Conservation (phyloP, 139 green algal genomes). For the Yamagishiella unicocca region DNA sequence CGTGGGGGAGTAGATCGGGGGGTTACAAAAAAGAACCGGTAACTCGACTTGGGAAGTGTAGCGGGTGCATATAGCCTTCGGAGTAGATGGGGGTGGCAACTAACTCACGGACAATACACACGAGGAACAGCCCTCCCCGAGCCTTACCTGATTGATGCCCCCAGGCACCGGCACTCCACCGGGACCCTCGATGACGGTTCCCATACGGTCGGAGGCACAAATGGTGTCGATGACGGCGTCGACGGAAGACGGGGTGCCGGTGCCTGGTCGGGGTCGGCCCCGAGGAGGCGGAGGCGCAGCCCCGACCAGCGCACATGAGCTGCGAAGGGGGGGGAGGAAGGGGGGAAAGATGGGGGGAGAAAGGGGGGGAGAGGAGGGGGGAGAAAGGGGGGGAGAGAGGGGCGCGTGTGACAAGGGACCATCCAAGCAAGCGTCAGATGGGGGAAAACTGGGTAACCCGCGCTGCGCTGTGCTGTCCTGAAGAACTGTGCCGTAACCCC, state of each 20-base stretch:
- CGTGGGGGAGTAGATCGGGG: too few relatives aligned
- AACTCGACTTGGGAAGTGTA: too few relatives aligned
- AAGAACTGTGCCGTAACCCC: not conserved
- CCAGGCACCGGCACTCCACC: not conserved
- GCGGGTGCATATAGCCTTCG: too few relatives aligned
- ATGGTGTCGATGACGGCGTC: not conserved
- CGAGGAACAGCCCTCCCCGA: too few relatives aligned
- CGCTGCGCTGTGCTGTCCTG: not conserved
- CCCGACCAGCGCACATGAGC: not conserved
- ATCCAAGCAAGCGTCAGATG: not conserved
- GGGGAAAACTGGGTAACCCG: not conserved
- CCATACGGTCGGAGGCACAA: not conserved
- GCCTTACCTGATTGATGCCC: slow-evolving; percentile 21
- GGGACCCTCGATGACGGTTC: not conserved
- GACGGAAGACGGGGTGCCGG: not conserved
- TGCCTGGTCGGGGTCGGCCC: not conserved
- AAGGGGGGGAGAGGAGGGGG: not conserved
- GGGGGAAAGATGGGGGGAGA: not conserved
- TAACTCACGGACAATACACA: too few relatives aligned
- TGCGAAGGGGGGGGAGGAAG: not conserved
- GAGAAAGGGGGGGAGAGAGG: not conserved
- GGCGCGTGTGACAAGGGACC: not conserved
- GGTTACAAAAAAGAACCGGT: too few relatives aligned
- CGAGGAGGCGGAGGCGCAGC: not conserved
- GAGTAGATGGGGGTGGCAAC: too few relatives aligned